phyloP scores from a whole-genome alignment of 176 grass and related monocot species.

The Rhynchospora breviuscula region DNA sequence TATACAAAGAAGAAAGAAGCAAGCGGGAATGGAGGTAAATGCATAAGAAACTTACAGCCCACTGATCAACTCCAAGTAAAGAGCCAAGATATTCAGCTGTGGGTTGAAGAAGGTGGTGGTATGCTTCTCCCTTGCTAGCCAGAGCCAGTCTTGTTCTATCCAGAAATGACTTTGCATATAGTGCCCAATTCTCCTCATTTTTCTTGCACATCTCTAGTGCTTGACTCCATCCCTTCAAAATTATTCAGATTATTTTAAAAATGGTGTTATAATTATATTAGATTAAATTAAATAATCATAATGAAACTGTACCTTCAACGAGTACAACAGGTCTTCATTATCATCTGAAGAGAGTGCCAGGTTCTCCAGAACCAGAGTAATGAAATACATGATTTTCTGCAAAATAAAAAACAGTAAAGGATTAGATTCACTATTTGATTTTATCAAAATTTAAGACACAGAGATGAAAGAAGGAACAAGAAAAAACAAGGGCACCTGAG shows the following conservation, averaged over 20 bases:
- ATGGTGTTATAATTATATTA: neutral
- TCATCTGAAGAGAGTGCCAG: constrained; percentile 81
- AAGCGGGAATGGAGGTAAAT: constrained; percentile 23
- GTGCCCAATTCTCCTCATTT: constrained; percentile 74
- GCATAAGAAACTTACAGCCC: constrained; percentile 58
- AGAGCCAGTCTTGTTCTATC: constrained; percentile 92
- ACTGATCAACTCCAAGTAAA: constrained; percentile 69
- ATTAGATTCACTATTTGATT: constrained; percentile 13
- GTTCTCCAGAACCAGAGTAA: constrained; percentile 93
- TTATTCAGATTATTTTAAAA: constrained; percentile 5
- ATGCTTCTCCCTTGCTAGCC: constrained; percentile 77
- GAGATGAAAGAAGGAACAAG: neutral
- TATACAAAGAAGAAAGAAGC: constrained; percentile 20
- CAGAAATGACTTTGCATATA: constrained; percentile 92
- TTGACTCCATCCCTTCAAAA: constrained; percentile 82
- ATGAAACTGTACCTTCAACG: constrained; percentile 62
- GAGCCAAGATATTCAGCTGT: constrained; percentile 96
- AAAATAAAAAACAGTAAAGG: constrained; percentile 16
- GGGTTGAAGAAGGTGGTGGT: constrained; percentile 75
- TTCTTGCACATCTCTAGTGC: constrained; percentile 68
- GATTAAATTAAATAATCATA: constrained; percentile 18
- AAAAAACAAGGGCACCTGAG: constrained; percentile 47
- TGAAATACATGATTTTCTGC: constrained; percentile 99
- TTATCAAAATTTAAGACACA: constrained; percentile 21
- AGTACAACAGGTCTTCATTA: constrained; percentile 92